Evolutionary conservation across 2,329 filamentous ascomycete genomes (phyloP), one percentile per base, ranked within the genome.

Genomic region (Leptographium lundbergii): DNA sequence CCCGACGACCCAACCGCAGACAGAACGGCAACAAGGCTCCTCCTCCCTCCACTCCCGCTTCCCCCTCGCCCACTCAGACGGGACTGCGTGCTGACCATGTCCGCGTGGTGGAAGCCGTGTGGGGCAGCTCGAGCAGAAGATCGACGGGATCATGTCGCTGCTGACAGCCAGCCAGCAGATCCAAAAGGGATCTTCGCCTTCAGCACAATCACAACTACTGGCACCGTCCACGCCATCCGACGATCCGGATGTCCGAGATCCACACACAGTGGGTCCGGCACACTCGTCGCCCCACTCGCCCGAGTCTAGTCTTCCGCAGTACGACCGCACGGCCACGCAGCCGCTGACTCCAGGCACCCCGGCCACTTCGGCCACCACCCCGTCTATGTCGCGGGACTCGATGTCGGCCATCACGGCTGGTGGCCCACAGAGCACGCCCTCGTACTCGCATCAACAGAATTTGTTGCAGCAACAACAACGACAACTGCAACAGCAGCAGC

Each of bases 81-180:
- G 7, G 27, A 29, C 27, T 29, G 7, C 36, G 14, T 45, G 19
- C 42, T 45, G 19, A 45, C 42, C 42, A 45, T 45, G 19, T 45
- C 19, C 42, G 17, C 32, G 3, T 4, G 4, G 5, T 3, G 6
- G 5, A 24, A 73, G 71, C 4, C 69, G 70, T 6, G 72, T 74
- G 2, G 70, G 69, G 6, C 71, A 72, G 57, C 50, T 74, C 3
- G 72, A 74, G 57, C 67, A 70, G 57, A 73, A 73, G 59, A 69
- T 74, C 36, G 71, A 74, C 22, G 70, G 70, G 54, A 68, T 74
- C 55, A 70, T 74, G 58, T 71, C 69, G 17, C 67, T 73, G 10
- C 65, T 73, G 19, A 69, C 69, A 2, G 67, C 67, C 11, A 69
- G 64, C 55, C 67, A 71, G 32, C 67, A 67, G 25, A 61, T 66